Percentiles rank a stretch among this genome's conserved stretches.
Evolutionary conservation across 1,284 basidiomycete genomes (phyloP).

Genomic region (Volvariella volvacea): DNA sequence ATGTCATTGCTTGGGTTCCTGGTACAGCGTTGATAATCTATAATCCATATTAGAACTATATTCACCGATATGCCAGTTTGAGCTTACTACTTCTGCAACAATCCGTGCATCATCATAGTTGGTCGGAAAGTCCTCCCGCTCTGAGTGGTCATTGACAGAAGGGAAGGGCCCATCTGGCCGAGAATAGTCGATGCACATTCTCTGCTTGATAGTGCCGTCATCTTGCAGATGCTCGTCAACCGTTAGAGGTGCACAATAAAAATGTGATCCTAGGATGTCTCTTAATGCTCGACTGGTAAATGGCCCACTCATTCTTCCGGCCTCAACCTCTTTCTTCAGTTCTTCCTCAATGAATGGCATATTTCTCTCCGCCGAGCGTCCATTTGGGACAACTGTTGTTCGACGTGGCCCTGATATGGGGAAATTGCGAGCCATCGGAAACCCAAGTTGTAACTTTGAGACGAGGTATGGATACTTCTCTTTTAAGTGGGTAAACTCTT

Average conservation of each 20-base stretch:
- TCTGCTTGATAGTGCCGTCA: constrained; percentile 12
- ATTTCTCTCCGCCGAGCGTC: constrained; percentile 5
- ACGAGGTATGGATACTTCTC: constrained; percentile 7
- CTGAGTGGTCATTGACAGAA: constrained; percentile 24
- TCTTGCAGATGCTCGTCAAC: constrained; percentile 9
- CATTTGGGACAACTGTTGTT: constrained; percentile 8
- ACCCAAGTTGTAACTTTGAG: constrained; percentile 7
- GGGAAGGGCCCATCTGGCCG: constrained; percentile 6
- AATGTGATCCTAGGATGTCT: constrained; percentile 13
- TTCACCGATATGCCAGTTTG: too few species aligned
- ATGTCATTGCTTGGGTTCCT: constrained; percentile 16
- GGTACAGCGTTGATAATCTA: constrained; percentile 18
- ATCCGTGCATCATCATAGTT: constrained; percentile 18
- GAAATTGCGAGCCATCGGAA: constrained; percentile 9
- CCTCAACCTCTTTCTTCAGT: not conserved
- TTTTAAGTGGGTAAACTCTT: not conserved
- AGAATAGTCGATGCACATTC: constrained; percentile 18
- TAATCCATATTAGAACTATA: not conserved
- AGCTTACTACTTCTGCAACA: constrained; percentile 20
- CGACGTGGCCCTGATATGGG: not conserved
- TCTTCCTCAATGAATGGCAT: not conserved
- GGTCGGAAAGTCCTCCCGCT: constrained; percentile 23
- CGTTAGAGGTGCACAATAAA: constrained; percentile 18
- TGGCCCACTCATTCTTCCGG: not conserved
- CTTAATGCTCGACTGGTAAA: constrained; percentile 8